phyloP scores from a whole-genome alignment of 257 asterid species.

The Craterostigma plantagineum region DNA sequence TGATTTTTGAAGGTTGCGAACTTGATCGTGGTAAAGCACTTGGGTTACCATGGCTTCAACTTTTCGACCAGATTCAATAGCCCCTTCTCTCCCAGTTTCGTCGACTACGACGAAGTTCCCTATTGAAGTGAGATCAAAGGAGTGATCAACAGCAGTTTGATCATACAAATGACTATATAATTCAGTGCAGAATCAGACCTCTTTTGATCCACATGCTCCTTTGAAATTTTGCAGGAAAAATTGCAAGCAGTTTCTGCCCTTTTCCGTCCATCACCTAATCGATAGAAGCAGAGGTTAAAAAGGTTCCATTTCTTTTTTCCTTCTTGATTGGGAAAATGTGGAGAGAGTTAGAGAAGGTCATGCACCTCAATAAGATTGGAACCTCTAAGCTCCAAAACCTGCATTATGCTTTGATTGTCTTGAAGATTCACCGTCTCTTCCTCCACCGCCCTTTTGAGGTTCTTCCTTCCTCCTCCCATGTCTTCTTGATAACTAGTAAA shows the following conservation, averaged over 20 bases:
- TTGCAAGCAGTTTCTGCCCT: conserved; percentile 44
- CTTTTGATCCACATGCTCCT: conserved; percentile 90
- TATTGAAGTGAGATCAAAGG: conserved; percentile 7
- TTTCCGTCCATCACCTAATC: conserved; percentile 58
- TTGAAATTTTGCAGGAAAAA: conserved; percentile 84
- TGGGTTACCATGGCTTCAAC: conserved; percentile 57
- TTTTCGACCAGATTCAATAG: conserved; percentile 62
- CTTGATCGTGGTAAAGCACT: conserved; percentile 60
- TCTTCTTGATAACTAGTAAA: neutral
- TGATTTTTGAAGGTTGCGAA: conserved; percentile 53
- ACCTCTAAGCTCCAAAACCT: conserved; percentile 64
- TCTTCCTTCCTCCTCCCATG: conserved; percentile 72
- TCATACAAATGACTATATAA: too few relatives aligned
- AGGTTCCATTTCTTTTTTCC: neutral
- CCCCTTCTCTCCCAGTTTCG: conserved; percentile 81
- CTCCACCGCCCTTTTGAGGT: conserved; percentile 56
- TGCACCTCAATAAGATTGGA: conserved; percentile 65
- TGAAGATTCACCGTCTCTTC: conserved; percentile 31
- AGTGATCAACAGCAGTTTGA: neutral
- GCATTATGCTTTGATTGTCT: conserved; percentile 58
- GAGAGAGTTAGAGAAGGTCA: neutral
- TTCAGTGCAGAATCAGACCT: conserved; percentile 19
- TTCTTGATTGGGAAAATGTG: neutral
- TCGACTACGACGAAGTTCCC: conserved; percentile 77
- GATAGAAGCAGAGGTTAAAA: neutral